Evolutionary conservation across 2,329 filamentous ascomycete genomes (phyloP).

Genomic region (Apiospora rasikravindrae): DNA sequence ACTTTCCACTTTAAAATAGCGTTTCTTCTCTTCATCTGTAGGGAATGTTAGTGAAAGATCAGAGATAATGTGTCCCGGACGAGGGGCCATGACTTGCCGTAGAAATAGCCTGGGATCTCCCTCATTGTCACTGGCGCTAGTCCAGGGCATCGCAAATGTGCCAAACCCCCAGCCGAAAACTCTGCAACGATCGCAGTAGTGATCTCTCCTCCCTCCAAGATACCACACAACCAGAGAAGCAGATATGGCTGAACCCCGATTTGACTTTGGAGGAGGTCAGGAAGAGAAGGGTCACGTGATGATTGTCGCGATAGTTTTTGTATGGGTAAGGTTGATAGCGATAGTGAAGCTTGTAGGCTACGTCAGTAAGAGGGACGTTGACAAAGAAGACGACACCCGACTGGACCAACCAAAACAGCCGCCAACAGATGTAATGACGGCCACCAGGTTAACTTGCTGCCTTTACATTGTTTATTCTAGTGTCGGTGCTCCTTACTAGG

Average conservation of each 20-base stretch:
- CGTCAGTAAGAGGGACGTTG: neutral
- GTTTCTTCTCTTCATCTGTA: conserved; percentile 61
- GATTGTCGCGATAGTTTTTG: neutral
- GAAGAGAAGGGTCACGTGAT: neutral
- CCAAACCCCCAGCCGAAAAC: neutral
- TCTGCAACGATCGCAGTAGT: neutral
- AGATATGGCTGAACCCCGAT: neutral
- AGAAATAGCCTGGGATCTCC: conserved; percentile 61
- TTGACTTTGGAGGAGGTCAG: neutral
- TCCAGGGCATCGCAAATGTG: conserved; percentile 3
- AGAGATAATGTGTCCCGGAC: neutral
- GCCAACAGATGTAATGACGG: too few species aligned
- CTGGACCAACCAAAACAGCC: too few species aligned
- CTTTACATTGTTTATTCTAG: too few species aligned
- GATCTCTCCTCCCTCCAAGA: neutral
- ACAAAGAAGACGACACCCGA: too few species aligned
- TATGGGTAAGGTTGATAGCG: neutral
- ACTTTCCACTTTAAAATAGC: conserved; percentile 72
- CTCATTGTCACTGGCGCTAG: conserved; percentile 24
- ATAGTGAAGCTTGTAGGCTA: neutral
- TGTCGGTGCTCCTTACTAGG: too few species aligned
- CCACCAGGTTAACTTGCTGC: too few species aligned
- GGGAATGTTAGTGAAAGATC: neutral
- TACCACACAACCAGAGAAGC: neutral
- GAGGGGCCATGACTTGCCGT: conserved; percentile 43